A percentile compares a stretch with the other conserved stretches of the same genome.
Conservation (phyloP, 2,329 filamentous ascomycete genomes). For the Onygena corvina region DNA sequence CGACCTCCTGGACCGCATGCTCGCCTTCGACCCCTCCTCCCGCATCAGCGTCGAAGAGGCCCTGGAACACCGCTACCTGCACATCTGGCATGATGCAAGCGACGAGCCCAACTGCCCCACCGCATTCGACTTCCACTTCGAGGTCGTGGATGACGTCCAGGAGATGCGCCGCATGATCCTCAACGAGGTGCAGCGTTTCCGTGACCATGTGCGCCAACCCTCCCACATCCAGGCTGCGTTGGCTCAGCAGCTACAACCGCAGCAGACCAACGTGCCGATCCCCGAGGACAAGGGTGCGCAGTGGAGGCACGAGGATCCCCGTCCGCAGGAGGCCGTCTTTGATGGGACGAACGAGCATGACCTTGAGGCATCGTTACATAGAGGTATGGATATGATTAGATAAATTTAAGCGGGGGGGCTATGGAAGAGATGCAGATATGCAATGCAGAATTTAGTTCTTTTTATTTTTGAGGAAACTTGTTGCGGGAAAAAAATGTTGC, state of each 20-base stretch:
- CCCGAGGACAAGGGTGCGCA: slow-evolving; percentile 47
- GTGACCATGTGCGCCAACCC: slow-evolving; percentile 46
- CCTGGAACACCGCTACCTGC: slow-evolving; percentile 87
- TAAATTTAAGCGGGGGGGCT: slow-evolving; percentile 11
- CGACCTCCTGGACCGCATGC: slow-evolving; percentile 90
- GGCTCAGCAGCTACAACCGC: slow-evolving; percentile 31
- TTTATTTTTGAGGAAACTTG: too few relatives aligned
- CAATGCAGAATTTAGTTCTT: neutral
- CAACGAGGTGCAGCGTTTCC: slow-evolving; percentile 83
- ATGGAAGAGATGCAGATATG: neutral
- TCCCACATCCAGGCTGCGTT: slow-evolving; percentile 32
- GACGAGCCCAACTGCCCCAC: slow-evolving; percentile 90
- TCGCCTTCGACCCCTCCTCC: slow-evolving; percentile 87
- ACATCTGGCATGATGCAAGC: slow-evolving; percentile 96
- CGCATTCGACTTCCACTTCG: slow-evolving; percentile 96
- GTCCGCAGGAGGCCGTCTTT: slow-evolving; percentile 45
- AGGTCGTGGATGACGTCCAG: slow-evolving; percentile 85
- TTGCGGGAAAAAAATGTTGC: neutral
- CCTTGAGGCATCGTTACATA: slow-evolving; percentile 42
- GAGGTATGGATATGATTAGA: slow-evolving; percentile 42
- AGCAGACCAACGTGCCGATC: slow-evolving; percentile 46
- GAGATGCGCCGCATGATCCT: slow-evolving; percentile 97
- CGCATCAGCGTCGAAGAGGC: slow-evolving; percentile 92
- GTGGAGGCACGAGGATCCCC: slow-evolving; percentile 48
- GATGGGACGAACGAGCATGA: slow-evolving; percentile 35